Base-by-base conservation (phyloP, 108 stramenopile genomes). In the Seminavis robusta region DNA sequence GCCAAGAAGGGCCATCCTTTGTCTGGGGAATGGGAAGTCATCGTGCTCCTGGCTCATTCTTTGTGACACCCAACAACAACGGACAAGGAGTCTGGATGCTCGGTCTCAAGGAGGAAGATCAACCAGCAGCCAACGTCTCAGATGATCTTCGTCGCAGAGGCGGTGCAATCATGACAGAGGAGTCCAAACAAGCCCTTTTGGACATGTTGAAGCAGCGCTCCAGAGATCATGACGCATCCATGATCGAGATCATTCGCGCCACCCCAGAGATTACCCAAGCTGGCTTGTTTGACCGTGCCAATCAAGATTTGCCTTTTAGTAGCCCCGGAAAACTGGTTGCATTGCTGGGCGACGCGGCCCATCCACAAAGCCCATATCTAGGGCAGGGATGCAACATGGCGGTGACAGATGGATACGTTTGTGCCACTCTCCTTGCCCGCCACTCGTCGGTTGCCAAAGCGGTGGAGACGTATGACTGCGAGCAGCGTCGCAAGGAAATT, bases 381-480 rank as follows among this genome's bases (percentile, higher is more conserved):
- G 54, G 68, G 9, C 61, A 69, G 36, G 68, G 68, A 25, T 24
- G 26, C 25, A 69, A 64, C 29, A 64, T 56, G 55, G 68, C 68
- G 3, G 48, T 69, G 13, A 24, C 40, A 0, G 68, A 69, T 32
- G 68, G 59, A 11, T 69, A 63, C 40, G 42, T 63, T 2, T 52
- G 34, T 1, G 53, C 61, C 9, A 62, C 28, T 25, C 55, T 41
- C 17, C 40, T 63, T 4, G 61, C 61, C 10, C 7, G 43, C n/a
- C n/a, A n/a, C n/a, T n/a, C n/a, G n/a, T n/a, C n/a, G n/a, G n/a
- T n/a, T n/a, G n/a, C n/a, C n/a, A n/a, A n/a, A n/a, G n/a, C n/a
- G n/a, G n/a, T n/a, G n/a, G n/a, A n/a, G n/a, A n/a, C n/a, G n/a
- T n/a, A n/a, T n/a, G n/a, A n/a, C n/a, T n/a, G n/a, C n/a, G n/a